Base-by-base conservation (phyloP, 78 protist species). In the Diacronema lutheri region DNA sequence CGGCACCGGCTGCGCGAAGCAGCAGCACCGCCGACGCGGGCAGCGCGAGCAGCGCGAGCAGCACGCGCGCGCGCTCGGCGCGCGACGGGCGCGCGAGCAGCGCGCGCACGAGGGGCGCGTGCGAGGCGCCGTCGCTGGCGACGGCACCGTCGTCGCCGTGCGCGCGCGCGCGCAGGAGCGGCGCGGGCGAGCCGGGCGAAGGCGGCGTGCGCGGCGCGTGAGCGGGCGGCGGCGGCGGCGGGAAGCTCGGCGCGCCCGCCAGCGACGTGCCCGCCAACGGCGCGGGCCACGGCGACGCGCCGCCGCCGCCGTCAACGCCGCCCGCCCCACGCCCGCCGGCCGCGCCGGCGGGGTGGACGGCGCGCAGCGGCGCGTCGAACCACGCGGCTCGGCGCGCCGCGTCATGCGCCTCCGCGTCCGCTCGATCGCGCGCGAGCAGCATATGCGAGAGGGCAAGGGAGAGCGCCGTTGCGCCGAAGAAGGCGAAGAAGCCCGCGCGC, bases 381-480 rank as follows among this genome's bases (percentile, higher is more conserved):
- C n/a, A n/a, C n/a, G n/a, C n/a, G n/a, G n/a, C n/a, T n/a, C n/a
- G n/a, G n/a, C n/a, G n/a, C n/a, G n/a, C n/a, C n/a, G n/a, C n/a
- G n/a, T n/a, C n/a, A n/a, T n/a, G n/a, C n/a, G n/a, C n/a, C n/a
- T n/a, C n/a, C n/a, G n/a, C n/a, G n/a, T n/a, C n/a, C n/a, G n/a
- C n/a, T n/a, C n/a, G n/a, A n/a, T n/a, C n/a, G n/a, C n/a, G n/a
- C n/a, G n/a, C n/a, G n/a, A 90, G 62, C 56, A 74, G 38, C 62
- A 81, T 19, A 84, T 90, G 92, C 40, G 57, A 7, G 38, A 86
- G 3, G 37, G 21, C 40, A 20, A 90, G 81, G 37, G 92, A 77
- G 61, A 69, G 0, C 20, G 85, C 81, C 31, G 92, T 86, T 16
- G 92, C 89, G 1, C 62, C 19, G 35, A 90, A 4, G 60, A 90